Percentiles rank a stretch among this genome's conserved stretches.
phyloP scores from a whole-genome alignment of 768 basidiomycete species.

The Mycena sanguinolenta region DNA sequence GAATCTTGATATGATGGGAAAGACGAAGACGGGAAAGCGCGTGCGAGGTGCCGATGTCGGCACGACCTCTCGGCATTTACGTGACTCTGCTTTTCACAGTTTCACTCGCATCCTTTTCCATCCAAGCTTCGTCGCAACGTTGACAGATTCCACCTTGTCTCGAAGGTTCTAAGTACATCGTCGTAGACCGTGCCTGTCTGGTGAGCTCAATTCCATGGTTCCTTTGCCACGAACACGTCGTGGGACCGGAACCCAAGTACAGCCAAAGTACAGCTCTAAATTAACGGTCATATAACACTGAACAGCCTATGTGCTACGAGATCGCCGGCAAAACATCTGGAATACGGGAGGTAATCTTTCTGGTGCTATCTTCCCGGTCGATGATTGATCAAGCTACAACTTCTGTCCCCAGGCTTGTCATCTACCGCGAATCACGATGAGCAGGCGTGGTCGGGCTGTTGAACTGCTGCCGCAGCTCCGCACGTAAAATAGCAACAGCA shows the following conservation, averaged over 20 bases:
- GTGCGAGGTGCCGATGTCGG: not conserved
- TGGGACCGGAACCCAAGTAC: no score
- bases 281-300: not conserved
- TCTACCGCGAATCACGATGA: no score
- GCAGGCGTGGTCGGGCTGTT: no score
- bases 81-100: not conserved
- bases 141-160: not conserved
- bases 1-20: no score
- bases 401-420: no score
- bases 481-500: no score
- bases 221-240: no score
- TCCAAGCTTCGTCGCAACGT: not conserved
- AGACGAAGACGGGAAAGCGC: not conserved
- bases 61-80: not conserved
- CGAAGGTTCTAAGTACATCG: no score
- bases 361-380: not conserved
- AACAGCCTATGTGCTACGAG: not conserved
- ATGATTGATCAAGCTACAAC: no score
- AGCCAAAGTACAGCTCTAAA: not conserved
- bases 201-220: no score
- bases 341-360: not conserved
- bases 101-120: not conserved
- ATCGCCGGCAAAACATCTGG: not conserved
- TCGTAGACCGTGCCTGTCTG: not conserved
- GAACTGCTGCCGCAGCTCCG: no score